Conservation (phyloP, 2,329 filamentous ascomycete genomes). For the Rachicladosporium sp. region DNA sequence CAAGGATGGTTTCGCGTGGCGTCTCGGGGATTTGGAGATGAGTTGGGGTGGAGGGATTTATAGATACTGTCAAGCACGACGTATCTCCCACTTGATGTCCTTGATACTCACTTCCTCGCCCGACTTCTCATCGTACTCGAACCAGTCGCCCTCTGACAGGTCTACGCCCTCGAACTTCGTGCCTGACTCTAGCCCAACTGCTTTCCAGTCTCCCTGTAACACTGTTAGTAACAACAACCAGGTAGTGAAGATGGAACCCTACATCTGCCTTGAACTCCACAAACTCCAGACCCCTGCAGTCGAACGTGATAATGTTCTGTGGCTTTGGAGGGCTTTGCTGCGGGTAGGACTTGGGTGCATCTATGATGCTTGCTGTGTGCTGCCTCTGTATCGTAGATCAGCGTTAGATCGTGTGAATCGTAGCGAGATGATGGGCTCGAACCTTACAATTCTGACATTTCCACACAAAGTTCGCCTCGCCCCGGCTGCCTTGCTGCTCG, state of each 20-base stretch:
- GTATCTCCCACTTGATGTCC: conserved; percentile 76
- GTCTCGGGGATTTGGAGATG: too few species aligned
- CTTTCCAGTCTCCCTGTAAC: conserved; percentile 76
- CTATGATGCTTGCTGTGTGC: conserved; percentile 73
- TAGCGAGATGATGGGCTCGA: not conserved
- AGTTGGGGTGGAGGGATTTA: too few species aligned
- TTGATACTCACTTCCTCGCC: conserved; percentile 87
- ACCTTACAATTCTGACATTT: conserved; percentile 98
- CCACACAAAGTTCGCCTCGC: conserved; percentile 99
- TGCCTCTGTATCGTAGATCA: conserved; percentile 50
- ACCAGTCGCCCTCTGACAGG: conserved; percentile 86
- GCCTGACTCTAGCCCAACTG: conserved; percentile 64
- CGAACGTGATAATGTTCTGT: conserved; percentile 76
- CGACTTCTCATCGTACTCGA: conserved; percentile 91
- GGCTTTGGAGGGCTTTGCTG: conserved; percentile 59
- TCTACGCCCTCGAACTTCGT: conserved; percentile 78
- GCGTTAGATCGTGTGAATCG: too few species aligned
- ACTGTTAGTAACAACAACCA: conserved; percentile 1
- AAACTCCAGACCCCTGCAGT: conserved; percentile 90
- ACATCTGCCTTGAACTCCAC: conserved; percentile 83
- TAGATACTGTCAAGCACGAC: conserved; percentile 44
- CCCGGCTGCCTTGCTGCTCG: conserved; percentile 82
- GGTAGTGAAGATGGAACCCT: conserved; percentile 11
- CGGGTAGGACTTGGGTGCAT: conserved; percentile 58
- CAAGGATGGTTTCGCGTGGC: too few species aligned